Evolutionary conservation across 139 green algal genomes (phyloP), one percentile per base, ranked within the genome.

Genomic region (Zygnema circumcarinatum): DNA sequence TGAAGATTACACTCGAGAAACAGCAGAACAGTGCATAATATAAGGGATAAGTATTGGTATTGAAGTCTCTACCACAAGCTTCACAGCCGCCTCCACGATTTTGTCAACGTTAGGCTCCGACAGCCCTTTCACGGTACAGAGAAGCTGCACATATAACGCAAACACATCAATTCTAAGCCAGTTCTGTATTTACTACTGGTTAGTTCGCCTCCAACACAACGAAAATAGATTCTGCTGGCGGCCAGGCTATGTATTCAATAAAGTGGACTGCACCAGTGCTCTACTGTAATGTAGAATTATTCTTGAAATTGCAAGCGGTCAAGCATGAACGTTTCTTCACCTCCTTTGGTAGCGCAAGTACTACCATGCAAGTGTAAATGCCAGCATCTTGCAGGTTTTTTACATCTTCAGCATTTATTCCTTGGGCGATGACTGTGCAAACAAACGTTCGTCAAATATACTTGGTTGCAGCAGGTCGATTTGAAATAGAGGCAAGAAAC

Each of bases 61-160:
- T 83, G 76, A n/a, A n/a, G n/a, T n/a, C n/a, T n/a, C 25, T 79
- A 90, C 75, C 42, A 90, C 38, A 73, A 90, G 41, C 73, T 90
- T 90, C 25, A 38, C 86, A 25, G 81, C 79, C 33, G 86, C 86
- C 25, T 92, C 86, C 31, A 96, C 31, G 89, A 98, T 95, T 92
- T 98, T 98, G 21, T 98, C 95, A 1, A 97, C 93, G 92, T 98
- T 98, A 91, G 95, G 94, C 53, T 98, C 96, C 1, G 92, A 96
- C 35, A 98, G 91, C 2, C 96, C 96, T 88, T 98, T 98, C 88
- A 98, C 95, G 11, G 95, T 94, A 25, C 89, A 85, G 54, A 98
- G 92, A 2, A 87, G 33, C 83, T 88, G 83, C 31, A 22, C 40
- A 67, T 11, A 67, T 62, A 79, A 1, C 16, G 22, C 67, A 7